Evolutionary conservation across 257 asterid genomes (phyloP).

Genomic region (Solanum lycopersicoides): DNA sequence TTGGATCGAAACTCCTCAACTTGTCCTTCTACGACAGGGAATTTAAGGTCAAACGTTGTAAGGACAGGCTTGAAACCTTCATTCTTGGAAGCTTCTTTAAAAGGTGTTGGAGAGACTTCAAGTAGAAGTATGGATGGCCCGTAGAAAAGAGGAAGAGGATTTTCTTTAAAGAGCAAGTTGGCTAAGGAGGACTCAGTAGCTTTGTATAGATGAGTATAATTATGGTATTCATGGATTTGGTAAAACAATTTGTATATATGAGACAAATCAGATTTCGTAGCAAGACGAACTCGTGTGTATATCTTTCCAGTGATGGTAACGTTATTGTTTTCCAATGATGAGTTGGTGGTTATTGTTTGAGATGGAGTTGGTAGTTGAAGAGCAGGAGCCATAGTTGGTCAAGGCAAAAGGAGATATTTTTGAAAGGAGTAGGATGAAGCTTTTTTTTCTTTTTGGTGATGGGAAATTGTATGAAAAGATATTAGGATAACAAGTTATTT

Average conservation of each 20-base stretch:
- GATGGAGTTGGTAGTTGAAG: no score
- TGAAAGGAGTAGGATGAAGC: no score
- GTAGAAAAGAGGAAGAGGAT: background rate
- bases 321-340: background rate
- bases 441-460: no score
- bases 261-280: background rate
- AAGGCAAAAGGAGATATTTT: no score
- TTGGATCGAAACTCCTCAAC: background rate
- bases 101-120: background rate
- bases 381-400: no score
- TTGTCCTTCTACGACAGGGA: background rate
- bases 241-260: background rate
- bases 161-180: background rate
- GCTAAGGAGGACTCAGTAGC: background rate
- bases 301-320: background rate
- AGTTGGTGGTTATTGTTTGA: background rate
- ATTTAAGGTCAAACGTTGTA: background rate
- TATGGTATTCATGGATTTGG: background rate
- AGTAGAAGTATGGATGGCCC: background rate
- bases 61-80: background rate
- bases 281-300: background rate
- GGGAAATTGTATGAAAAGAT: no score
- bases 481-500: background rate
- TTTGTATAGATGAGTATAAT: background rate
- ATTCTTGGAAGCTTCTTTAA: background rate